Evolutionary conservation across 1,284 basidiomycete species (phyloP).

Genomic region (Trichosporon inkin): DNA sequence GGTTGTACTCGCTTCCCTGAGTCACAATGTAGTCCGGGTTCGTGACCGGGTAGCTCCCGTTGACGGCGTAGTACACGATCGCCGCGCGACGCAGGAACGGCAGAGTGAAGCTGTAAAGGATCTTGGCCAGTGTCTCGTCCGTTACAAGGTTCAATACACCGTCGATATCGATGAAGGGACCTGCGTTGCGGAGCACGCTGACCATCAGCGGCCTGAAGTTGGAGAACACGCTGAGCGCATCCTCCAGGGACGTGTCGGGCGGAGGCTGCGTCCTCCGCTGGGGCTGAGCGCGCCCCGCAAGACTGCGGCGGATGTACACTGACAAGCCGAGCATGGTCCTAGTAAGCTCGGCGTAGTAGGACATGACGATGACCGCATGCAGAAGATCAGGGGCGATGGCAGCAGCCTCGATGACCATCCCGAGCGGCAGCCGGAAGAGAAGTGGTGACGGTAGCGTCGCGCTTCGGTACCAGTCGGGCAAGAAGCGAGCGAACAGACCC

Average conservation of each 20-base stretch:
- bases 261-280: constrained; percentile 51
- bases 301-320: constrained; percentile 43
- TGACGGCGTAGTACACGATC: constrained; percentile 74
- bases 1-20: constrained; percentile 62
- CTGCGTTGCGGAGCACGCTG: constrained; percentile 43
- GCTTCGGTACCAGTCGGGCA: constrained; percentile 82
- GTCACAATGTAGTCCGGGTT: constrained; percentile 57
- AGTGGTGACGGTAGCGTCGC: constrained; percentile 70
- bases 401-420: constrained; percentile 79
- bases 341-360: constrained; percentile 83
- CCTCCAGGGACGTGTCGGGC: constrained; percentile 29
- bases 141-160: constrained; percentile 37
- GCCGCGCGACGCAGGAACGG: constrained; percentile 90
- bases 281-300: constrained; percentile 28
- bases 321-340: constrained; percentile 74
- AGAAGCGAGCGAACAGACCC: constrained; percentile 76
- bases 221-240: constrained; percentile 36
- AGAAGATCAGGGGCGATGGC: constrained; percentile 83
- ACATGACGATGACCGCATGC: constrained; percentile 73
- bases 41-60: constrained; percentile 54
- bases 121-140: constrained; percentile 62
- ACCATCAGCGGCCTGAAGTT: constrained; percentile 48
- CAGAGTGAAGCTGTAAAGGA: constrained; percentile 83
- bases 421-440: constrained; percentile 79
- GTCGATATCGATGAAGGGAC: constrained; percentile 42